Base-by-base conservation (phyloP, 1,284 basidiomycete species). In the Papiliotrema flavescens region DNA sequence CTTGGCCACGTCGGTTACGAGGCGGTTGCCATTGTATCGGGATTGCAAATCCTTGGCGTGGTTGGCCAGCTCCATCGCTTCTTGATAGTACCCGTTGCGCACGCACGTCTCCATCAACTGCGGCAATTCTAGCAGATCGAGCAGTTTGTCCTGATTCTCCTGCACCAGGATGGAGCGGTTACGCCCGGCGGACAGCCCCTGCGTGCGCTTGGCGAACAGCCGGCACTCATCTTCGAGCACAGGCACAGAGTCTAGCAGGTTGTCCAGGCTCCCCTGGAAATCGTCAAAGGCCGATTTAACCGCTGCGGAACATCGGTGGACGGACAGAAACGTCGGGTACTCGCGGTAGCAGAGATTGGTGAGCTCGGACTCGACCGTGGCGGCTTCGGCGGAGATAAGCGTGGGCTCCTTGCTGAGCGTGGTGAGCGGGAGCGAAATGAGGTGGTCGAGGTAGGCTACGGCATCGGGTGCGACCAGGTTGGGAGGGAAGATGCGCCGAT, bases 71-170 rank as follows among this genome's bases (percentile, higher is more conserved):
- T 91, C 86, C 55, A 97, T 82, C 0, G 91, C 92, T 71, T 97
- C 94, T 49, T 85, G 81, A 76, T 93, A 95, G 75, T 90, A 88
- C 7, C 90, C 90, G 66, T 91, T 92, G 23, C 90, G 83, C 14
- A 95, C 87, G 65, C 91, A 96, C 0, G 91, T 90, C 67, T 94
- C 89, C 64, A 95, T 88, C 24, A 97, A 82, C 47, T 88, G 79
- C 5, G 93, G 92, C 47, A 95, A 84, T 64, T 95, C 91, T 56
- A 97, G 84, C 32, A 96, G 78, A 70, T 96, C 92, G 61, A 88
- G 83, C 53, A 97, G 83, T 73, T 91, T 91, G 70, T 93, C 90
- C 70, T 91, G 87, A 65, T 94, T 88, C 63, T 94, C 90, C 56
- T 90, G 83, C 13, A 96, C 88, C 49, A 88, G 80, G 19, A 84